Percentiles rank a stretch among this genome's conserved stretches.
phyloP scores from a whole-genome alignment of 2,329 filamentous ascomycete genomes.

The Fusarium sp. region DNA sequence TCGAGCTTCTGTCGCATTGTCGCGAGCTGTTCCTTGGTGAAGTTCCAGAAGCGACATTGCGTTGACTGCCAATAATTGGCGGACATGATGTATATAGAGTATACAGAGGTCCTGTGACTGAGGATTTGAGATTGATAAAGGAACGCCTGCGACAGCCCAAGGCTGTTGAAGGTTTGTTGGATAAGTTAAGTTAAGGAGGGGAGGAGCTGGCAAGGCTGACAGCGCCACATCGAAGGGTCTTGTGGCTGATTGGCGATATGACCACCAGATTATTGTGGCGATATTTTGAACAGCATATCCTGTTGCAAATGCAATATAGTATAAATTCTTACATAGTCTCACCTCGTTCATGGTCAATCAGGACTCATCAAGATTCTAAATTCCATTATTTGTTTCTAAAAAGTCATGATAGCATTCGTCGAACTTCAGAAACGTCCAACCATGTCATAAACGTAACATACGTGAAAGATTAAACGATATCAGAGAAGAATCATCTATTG shows the following conservation, averaged over 20 bases:
- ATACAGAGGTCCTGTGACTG: slow-evolving; percentile 5
- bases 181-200: slow-evolving; percentile 10
- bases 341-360: background rate
- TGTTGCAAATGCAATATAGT: background rate
- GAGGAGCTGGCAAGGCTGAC: slow-evolving; percentile 28
- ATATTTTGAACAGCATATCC: background rate
- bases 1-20: slow-evolving; percentile 81
- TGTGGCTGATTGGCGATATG: slow-evolving; percentile 32
- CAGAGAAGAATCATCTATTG: slow-evolving; percentile 1
- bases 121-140: background rate
- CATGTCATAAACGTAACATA: background rate
- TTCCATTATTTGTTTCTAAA: background rate
- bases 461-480: background rate
- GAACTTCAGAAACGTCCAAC: background rate
- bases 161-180: slow-evolving; percentile 18
- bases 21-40: slow-evolving; percentile 82
- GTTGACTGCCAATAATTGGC: slow-evolving; percentile 98
- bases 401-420: background rate
- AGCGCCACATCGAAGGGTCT: slow-evolving; percentile 20
- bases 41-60: slow-evolving; percentile 90
- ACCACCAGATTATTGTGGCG: background rate
- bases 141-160: slow-evolving; percentile 4
- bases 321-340: background rate
- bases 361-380: background rate
- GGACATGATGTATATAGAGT: slow-evolving; percentile 70